Evolutionary conservation across 768 basidiomycete species (phyloP).

Genomic region (Leccinum disarticulatum): DNA sequence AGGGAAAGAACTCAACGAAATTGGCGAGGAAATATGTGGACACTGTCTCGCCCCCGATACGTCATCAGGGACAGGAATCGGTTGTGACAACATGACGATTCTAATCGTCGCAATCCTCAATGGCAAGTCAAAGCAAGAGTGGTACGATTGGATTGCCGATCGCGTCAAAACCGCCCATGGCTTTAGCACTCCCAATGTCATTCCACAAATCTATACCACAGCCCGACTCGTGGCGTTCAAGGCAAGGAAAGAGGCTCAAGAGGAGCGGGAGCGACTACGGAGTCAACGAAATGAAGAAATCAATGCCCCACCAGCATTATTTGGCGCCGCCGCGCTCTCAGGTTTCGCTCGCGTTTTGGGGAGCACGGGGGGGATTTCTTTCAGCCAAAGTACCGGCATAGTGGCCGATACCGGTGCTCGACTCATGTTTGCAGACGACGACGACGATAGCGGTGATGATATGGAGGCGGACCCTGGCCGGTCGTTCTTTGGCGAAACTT

Average conservation of each 20-base stretch:
- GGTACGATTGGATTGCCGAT: slow-evolving; percentile 87
- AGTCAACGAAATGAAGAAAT: slow-evolving; percentile 37
- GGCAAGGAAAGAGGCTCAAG: slow-evolving; percentile 57
- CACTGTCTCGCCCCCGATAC: slow-evolving; percentile 94
- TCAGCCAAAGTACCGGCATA: slow-evolving; percentile 54
- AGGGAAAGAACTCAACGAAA: slow-evolving; percentile 75
- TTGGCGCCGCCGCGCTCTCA: slow-evolving; percentile 40
- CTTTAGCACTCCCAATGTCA: slow-evolving; percentile 69
- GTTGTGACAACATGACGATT: slow-evolving; percentile 99
- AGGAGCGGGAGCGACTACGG: slow-evolving; percentile 44
- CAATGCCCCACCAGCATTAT: slow-evolving; percentile 23
- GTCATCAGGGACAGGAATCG: slow-evolving; percentile 86
- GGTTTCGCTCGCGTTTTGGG: slow-evolving; percentile 57
- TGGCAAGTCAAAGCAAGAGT: slow-evolving; percentile 86
- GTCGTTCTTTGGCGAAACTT: slow-evolving; percentile 51
- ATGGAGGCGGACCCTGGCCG: slow-evolving; percentile 32
- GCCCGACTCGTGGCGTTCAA: slow-evolving; percentile 63
- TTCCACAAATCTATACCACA: slow-evolving; percentile 75
- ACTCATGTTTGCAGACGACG: slow-evolving; percentile 69
- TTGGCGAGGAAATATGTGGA: slow-evolving; percentile 87
- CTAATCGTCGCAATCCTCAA: slow-evolving; percentile 86
- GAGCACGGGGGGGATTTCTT: slow-evolving; percentile 63
- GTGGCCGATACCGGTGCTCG: slow-evolving; percentile 44
- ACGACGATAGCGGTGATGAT: slow-evolving; percentile 59
- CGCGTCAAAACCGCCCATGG: slow-evolving; percentile 77